Conservation (phyloP, 441 rosid genomes). For the Viola pubescens region DNA sequence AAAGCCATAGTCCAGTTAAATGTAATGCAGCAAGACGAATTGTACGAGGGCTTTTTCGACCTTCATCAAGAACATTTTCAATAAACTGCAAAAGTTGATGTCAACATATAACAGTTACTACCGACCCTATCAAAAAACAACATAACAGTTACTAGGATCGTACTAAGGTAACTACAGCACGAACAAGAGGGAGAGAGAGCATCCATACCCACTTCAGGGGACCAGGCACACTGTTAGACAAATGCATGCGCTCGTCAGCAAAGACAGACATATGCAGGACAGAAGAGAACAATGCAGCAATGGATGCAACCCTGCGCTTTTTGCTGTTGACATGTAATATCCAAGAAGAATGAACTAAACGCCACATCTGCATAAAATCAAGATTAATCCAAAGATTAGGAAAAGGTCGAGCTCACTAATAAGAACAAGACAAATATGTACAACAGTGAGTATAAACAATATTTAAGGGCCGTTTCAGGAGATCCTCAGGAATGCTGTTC, state of each 20-base stretch:
- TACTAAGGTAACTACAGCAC: too few species aligned
- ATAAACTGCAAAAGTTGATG: slow-evolving; percentile 51
- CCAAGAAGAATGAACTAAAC: slow-evolving; percentile 82
- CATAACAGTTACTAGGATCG: not conserved
- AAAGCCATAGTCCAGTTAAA: slow-evolving; percentile 84
- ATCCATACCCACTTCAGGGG: slow-evolving; percentile 85
- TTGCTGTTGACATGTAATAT: slow-evolving; percentile 81
- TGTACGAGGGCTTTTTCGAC: slow-evolving; percentile 91
- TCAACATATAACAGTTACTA: slow-evolving; percentile 11
- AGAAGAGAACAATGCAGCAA: slow-evolving; percentile 85
- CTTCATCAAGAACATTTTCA: slow-evolving; percentile 79
- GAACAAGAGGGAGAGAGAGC: slow-evolving; percentile 9
- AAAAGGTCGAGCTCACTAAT: not conserved
- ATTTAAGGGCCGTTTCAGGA: too few species aligned
- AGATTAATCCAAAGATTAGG: slow-evolving; percentile 10
- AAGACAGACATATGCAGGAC: slow-evolving; percentile 74
- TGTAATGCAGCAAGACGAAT: slow-evolving; percentile 92
- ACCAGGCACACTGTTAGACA: slow-evolving; percentile 43
- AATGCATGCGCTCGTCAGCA: slow-evolving; percentile 61
- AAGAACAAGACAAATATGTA: slow-evolving; percentile 10
- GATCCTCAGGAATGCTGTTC: too few species aligned
- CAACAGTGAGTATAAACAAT: not conserved
- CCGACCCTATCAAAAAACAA: slow-evolving; percentile 1
- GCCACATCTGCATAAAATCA: slow-evolving; percentile 62
- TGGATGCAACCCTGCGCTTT: slow-evolving; percentile 88